Conservation (phyloP, 495 filamentous ascomycete species). For the Extremus antarcticus region DNA sequence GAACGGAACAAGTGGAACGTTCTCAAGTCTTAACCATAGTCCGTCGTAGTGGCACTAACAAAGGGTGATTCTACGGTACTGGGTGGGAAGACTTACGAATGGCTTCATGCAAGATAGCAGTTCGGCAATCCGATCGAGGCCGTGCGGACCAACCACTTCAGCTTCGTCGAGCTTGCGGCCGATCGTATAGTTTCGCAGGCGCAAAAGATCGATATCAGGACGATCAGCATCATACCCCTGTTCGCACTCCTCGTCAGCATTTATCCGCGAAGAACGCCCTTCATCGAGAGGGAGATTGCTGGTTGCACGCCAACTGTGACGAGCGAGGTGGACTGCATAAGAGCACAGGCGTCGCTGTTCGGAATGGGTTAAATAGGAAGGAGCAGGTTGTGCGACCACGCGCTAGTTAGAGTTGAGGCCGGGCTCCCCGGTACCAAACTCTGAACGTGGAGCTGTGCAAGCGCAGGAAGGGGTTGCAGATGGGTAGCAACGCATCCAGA, state of each 20-base stretch:
- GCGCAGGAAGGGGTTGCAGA: too few species aligned
- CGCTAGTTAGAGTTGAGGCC: neutral
- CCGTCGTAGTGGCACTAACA: too few species aligned
- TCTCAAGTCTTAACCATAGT: too few species aligned
- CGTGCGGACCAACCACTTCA: slow-evolving; percentile 26
- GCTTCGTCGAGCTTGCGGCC: slow-evolving; percentile 50
- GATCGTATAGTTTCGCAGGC: slow-evolving; percentile 65
- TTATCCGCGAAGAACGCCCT: too few species aligned
- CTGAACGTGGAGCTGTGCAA: neutral
- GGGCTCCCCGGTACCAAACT: neutral
- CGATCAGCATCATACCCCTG: slow-evolving; percentile 67
- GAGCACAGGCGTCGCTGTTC: too few species aligned
- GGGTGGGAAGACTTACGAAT: slow-evolving; percentile 26
- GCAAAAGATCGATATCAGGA: slow-evolving; percentile 61
- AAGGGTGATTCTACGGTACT: too few species aligned
- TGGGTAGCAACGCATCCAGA: too few species aligned
- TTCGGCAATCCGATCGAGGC: slow-evolving; percentile 26
- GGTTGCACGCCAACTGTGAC: too few species aligned
- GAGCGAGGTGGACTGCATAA: too few species aligned
- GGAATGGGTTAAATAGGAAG: neutral
- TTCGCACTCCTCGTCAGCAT: neutral
- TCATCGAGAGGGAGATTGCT: too few species aligned
- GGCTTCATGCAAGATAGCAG: slow-evolving; percentile 28
- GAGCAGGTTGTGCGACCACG: neutral
- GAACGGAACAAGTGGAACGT: too few species aligned